Base-by-base conservation (phyloP, 805 yeast genomes). In the Debaryomyces prosopidis region DNA sequence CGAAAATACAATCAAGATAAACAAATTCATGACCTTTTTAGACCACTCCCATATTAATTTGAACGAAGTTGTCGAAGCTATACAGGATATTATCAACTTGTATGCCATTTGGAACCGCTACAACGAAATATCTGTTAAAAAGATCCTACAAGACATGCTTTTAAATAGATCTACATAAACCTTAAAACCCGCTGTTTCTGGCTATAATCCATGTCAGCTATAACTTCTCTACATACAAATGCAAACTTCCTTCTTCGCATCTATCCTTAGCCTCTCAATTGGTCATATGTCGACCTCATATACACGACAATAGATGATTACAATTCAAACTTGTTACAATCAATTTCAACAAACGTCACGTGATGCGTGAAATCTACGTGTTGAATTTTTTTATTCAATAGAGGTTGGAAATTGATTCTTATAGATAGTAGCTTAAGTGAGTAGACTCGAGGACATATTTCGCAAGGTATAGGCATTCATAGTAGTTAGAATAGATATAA, bases 41-140 rank as follows among this genome's bases (percentile, higher is more conserved):
- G 92, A 91, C 3, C 76, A 79, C 44, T 83, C 90, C 6, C 88
- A 87, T 50, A 78, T 92, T 3, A 87, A 91, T 58, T 65, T 90
- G 30, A 87, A 82, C 43, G 87, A 87, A 58, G 82, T 89, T 5
- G 81, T 86, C 36, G 92, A 87, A 48, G 84, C 90, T 10, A 82
- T 90, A 23, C 97, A 92, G 61, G 96, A 90, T 54, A 68, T 90
- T 58, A 76, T 92, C 35, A 81, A 87, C 3, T 65, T 91, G 3
- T 92, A 91, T 60, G 91, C 89, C 39, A 77, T 81, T 5, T 91
- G 97, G 97, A 89, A 87, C 52, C 62, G 80, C n/a, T 90, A 87
- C 58, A 89, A 87, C 55, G 97, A 88, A 60, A 73, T 71, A 27
- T 63, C 69, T 50, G 77, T 82, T 15, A 75, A 80, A 46, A 77